Base-by-base conservation (phyloP, 805 yeast species). In the Metschnikowia orientalis region DNA sequence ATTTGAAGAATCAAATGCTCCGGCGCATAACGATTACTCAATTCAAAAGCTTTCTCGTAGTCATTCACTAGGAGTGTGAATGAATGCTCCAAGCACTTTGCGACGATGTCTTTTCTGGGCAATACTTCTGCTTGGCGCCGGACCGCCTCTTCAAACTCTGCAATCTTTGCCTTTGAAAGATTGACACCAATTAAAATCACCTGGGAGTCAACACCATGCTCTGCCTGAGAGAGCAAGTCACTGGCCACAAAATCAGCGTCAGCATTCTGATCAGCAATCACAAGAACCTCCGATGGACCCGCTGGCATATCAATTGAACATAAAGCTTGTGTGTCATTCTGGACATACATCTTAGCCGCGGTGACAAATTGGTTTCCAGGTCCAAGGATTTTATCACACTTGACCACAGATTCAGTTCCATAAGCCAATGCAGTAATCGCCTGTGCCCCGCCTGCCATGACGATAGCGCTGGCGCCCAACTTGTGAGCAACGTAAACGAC, bases 301-400 rank as follows among this genome's bases (percentile, higher is more conserved):
- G 99, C 99, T 30, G 99, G 99, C 97, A 92, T 90, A 60, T 92
- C 99, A 48, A 92, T 92, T 11, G 95, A 84, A 56, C 96, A 92
- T 53, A 89, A 67, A 6, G 98, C 97, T 42, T 81, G 81, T 1
- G 96, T 84, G 55, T 92, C 98, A 53, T 92, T 94, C 51, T 90
- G 92, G 32, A 94, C 92, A 56, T 82, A 68, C 99, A 92, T 92
- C 71, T 92, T 92, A 26, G 98, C 99, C 26, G 98, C 97, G 12
- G 99, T 92, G 33, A 92, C 99, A 57, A 92, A 92, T 67, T 92
- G 99, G 66, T 92, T 92, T 40, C 99, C 99, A 15, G 99, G 99
- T 29, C 99, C 99, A 59, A 92, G 72, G 42, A 92, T 89, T 72
- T 92, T 92, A 63, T 92, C 97, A 54, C 90, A 90, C 63, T 92